These are phyloP conservation scores for Phaeotremella skinneri DNA, from an alignment of 768 basidiomycete species.

Conservation along the genomic window DNA sequence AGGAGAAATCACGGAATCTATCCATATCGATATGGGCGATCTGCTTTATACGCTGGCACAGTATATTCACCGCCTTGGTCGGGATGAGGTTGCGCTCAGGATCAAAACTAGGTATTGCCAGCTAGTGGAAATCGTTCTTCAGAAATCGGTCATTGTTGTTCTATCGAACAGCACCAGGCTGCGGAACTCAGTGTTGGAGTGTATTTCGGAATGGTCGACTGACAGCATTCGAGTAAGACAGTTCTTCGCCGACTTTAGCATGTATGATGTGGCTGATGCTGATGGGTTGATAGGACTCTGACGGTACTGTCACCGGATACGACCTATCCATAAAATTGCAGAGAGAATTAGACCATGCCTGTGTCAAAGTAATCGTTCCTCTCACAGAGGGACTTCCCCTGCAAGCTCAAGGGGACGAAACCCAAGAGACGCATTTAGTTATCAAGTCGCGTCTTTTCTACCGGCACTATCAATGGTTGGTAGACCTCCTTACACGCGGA, in stretches of 20 bases:
- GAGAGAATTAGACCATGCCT: slow-evolving; percentile 68
- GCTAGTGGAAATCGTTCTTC: slow-evolving; percentile 67
- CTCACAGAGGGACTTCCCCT: slow-evolving; percentile 73
- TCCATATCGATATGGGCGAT: slow-evolving; percentile 54
- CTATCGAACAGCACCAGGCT: slow-evolving; percentile 64
- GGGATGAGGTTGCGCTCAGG: slow-evolving; percentile 59
- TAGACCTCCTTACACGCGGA: slow-evolving; percentile 24
- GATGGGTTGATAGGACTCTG: slow-evolving; percentile 11
- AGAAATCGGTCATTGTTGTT: slow-evolving; percentile 61
- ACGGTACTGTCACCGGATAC: neutral
- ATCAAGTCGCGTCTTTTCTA: slow-evolving; percentile 75
- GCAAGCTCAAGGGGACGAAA: slow-evolving; percentile 58
- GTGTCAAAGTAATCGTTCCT: slow-evolving; percentile 70
- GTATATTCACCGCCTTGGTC: slow-evolving; percentile 64
- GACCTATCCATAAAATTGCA: slow-evolving; percentile 20
- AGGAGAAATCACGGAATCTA: slow-evolving; percentile 61
- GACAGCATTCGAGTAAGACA: slow-evolving; percentile 59
- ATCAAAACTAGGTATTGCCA: slow-evolving; percentile 73
- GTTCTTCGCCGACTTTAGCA: slow-evolving; percentile 2
- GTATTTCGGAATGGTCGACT: slow-evolving; percentile 75
- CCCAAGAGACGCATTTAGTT: slow-evolving; percentile 61
- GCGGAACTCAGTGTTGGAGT: slow-evolving; percentile 71
- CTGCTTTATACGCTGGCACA: slow-evolving; percentile 58
- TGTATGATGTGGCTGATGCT: neutral
- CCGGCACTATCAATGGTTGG: slow-evolving; percentile 66